Conservation (phyloP, 2,329 filamentous ascomycete species). For the Fusarium coffeatum region DNA sequence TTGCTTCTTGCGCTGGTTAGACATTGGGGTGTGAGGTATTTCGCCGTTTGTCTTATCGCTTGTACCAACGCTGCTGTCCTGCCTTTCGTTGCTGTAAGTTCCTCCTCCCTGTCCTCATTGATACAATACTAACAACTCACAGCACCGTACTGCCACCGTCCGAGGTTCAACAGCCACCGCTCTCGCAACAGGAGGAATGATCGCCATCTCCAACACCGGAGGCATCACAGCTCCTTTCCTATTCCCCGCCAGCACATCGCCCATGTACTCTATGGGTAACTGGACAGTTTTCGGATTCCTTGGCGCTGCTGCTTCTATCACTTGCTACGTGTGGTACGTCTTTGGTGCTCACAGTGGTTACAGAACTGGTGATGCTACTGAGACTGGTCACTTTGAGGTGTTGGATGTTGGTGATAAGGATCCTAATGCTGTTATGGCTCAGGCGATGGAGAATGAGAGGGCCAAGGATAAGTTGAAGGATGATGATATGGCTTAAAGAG, state of each 20-base stretch:
- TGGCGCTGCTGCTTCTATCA: constrained; percentile 40
- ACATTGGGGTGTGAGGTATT: constrained; percentile 48
- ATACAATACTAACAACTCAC: not conserved
- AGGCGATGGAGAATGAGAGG: constrained; percentile 31
- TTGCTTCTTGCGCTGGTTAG: constrained; percentile 47
- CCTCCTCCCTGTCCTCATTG: rapidly evolving
- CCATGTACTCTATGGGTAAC: constrained; percentile 52
- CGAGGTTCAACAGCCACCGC: constrained; percentile 50
- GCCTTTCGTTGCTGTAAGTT: constrained; percentile 50
- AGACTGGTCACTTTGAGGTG: constrained; percentile 31
- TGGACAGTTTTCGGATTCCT: constrained; percentile 52
- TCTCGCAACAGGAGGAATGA: constrained; percentile 51
- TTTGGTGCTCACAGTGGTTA: constrained; percentile 50
- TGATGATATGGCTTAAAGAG: constrained; percentile 28
- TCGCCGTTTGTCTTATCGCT: constrained; percentile 50
- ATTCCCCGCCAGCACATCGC: constrained; percentile 47
- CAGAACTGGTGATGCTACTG: constrained; percentile 40
- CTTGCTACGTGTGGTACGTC: constrained; percentile 48
- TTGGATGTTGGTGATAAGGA: constrained; percentile 37
- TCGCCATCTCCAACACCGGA: constrained; percentile 51
- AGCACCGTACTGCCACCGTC: constrained; percentile 51
- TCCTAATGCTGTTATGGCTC: constrained; percentile 33
- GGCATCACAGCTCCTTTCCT: constrained; percentile 52
- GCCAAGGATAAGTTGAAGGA: constrained; percentile 35
- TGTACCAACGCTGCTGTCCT: constrained; percentile 51